These are phyloP conservation scores for Clonostachys rosea DNA, from an alignment of 2,329 filamentous ascomycete genomes.

Conservation along the genomic window DNA sequence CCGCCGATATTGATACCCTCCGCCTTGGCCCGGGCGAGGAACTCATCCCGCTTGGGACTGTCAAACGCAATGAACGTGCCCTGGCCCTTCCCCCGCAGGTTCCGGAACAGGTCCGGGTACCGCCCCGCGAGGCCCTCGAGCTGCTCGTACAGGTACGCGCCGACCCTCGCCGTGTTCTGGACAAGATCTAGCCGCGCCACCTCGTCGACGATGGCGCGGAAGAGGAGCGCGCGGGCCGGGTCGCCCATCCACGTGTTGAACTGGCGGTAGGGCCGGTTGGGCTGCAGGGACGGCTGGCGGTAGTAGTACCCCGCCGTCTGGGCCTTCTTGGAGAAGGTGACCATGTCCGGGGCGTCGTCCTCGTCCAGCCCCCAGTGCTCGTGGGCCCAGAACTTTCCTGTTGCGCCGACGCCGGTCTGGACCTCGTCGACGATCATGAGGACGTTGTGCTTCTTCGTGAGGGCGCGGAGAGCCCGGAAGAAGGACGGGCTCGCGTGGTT, in stretches of 20 bases:
- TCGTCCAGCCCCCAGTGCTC: conserved; percentile 73
- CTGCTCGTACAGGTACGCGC: conserved; percentile 63
- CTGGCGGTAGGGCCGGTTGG: conserved; percentile 80
- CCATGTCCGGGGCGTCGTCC: conserved; percentile 69
- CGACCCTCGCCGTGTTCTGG: conserved; percentile 48
- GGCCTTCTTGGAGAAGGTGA: conserved; percentile 87
- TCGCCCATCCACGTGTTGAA: conserved; percentile 91
- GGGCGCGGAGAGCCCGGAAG: conserved; percentile 69
- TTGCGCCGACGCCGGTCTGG: conserved; percentile 80
- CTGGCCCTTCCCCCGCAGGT: conserved; percentile 72
- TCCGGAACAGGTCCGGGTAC: conserved; percentile 66
- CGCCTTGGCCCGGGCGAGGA: conserved; percentile 65
- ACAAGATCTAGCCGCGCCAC: conserved; percentile 67
- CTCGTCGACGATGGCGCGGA: conserved; percentile 73
- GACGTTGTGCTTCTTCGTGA: conserved; percentile 66
- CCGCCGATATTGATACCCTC: conserved; percentile 75
- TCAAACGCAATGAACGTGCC: conserved; percentile 81
- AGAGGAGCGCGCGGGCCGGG: conserved; percentile 70
- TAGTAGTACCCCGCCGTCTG: conserved; percentile 83
- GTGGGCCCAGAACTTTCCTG: conserved; percentile 83
- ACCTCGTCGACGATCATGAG: conserved; percentile 82
- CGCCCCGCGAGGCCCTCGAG: conserved; percentile 57
- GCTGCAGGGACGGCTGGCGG: conserved; percentile 67
- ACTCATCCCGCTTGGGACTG: conserved; percentile 57
- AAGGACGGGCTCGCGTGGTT: conserved; percentile 77